phyloP scores from a whole-genome alignment of 139 green algal species.

The Volvox reticuliferus region DNA sequence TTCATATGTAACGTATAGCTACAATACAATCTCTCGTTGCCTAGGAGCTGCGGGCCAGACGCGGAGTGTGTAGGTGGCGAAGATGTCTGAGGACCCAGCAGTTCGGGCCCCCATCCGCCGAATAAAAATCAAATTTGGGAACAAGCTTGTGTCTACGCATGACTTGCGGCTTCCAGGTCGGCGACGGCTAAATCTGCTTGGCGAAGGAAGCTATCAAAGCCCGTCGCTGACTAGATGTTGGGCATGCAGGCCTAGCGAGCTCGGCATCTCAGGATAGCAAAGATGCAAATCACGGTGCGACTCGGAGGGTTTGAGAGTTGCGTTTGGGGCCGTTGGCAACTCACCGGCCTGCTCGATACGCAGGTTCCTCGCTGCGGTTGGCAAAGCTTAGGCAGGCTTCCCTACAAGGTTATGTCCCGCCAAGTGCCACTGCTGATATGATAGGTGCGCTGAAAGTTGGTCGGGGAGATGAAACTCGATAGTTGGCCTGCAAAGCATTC shows the following conservation, averaged over 20 bases:
- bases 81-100: constrained; percentile 1
- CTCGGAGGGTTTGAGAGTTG: not conserved
- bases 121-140: constrained; percentile 41
- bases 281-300: constrained; percentile 13
- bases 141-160: constrained; percentile 2
- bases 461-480: not conserved
- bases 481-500: constrained; percentile 6
- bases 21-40: not conserved
- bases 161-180: constrained; percentile 3
- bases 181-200: not conserved
- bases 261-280: constrained; percentile 19
- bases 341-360: not conserved
- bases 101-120: not conserved
- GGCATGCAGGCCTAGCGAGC: constrained; percentile 2
- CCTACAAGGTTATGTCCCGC: constrained; percentile 25
- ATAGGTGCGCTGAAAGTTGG: constrained; percentile 2
- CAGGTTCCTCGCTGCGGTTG: constrained; percentile 2
- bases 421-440: not conserved
- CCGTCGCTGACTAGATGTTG: constrained; percentile 21
- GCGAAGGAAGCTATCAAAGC: constrained; percentile 6
- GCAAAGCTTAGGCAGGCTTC: constrained; percentile 24
- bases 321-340: constrained; percentile 11
- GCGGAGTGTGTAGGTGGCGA: not conserved
- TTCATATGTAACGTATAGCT: too few relatives aligned
- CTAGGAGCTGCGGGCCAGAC: not conserved